Base-by-base conservation (phyloP, 495 filamentous ascomycete species). In the Glarea lozoyensis region DNA sequence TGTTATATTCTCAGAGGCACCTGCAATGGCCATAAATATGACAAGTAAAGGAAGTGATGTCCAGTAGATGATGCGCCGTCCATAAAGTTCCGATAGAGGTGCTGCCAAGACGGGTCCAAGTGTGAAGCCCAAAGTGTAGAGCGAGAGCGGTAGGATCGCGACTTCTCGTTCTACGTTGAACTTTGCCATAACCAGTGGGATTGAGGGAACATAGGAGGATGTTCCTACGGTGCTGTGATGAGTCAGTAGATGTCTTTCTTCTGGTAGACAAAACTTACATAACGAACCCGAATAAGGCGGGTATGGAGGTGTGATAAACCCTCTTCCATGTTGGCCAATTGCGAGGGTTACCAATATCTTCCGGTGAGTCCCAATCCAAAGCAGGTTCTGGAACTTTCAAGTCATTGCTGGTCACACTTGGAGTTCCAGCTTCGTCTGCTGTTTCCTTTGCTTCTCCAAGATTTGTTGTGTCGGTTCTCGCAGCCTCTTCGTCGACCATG, bases 101-200 rank as follows among this genome's bases (percentile, higher is more conserved):
- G 72, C 78, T 21, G 79, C 65, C 20, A 81, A 56, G 2, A 81
- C 56, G 1, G 77, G 76, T 0, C 72, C 73, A 35, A 75, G 46
- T 44, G 78, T 76, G 55, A 85, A 92, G 4, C 81, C 85, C 2
- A 89, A 65, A 10, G 89, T 65, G 58, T 89, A 92, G 43, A 84
- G 48, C 1, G 73, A 70, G 12, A 78, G 51, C 15, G 61, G 19
- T 66, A 68, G n/a, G 53, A 45, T 16, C 4, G 52, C 46, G 10
- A 47, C 33, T 16, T 43, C 43, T 25, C 47, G 12, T 1, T 18
- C 23, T 1, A 54, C 43, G 4, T 54, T 30, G 22, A 46, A 53
- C 16, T 39, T 25, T 19, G 12, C 15, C 42, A 46, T 45, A 13
- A 53, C 21, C 15, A 43, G 12, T 2, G 50, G 46, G 15, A 49